Percentiles rank a stretch among this genome's conserved stretches.
Conservation (phyloP, 2,329 filamentous ascomycete species). For the Stagonosporopsis cucurbitacearum region DNA sequence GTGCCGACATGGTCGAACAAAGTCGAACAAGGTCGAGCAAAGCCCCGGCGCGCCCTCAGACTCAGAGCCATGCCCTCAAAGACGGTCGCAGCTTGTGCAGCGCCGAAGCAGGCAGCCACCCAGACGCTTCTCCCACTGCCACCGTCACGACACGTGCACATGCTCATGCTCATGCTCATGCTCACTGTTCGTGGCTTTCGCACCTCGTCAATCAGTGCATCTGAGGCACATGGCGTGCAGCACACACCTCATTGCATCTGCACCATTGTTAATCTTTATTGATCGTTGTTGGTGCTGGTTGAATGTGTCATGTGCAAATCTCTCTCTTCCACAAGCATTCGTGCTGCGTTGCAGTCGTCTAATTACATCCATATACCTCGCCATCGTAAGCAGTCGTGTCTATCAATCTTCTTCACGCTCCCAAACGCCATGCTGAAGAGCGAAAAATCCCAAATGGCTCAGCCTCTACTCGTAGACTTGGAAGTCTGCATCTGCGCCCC, state of each 20-base stretch:
- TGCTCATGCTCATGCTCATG: no score
- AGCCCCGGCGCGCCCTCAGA: constrained; percentile 2
- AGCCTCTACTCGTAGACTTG: constrained; percentile 30
- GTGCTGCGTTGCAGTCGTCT: background rate
- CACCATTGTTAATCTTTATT: no score
- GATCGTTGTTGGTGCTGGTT: background rate
- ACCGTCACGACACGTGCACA: background rate
- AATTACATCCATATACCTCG: background rate
- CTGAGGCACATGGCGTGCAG: background rate
- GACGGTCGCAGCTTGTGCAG: background rate
- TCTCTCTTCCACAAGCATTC: background rate
- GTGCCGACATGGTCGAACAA: no score
- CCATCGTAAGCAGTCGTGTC: constrained; percentile 12
- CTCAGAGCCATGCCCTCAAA: no score
- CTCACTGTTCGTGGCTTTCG: background rate
- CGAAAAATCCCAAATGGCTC: constrained; percentile 15
- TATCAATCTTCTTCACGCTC: constrained; percentile 13
- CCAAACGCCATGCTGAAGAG: constrained; percentile 8
- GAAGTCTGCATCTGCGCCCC: constrained; percentile 30
- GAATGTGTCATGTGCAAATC: background rate
- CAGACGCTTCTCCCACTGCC: background rate
- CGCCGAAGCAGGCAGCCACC: background rate
- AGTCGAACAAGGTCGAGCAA: no score
- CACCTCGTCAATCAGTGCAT: no score
- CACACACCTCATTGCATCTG: no score